Evolutionary conservation across 108 stramenopile species (phyloP).

Genomic region (Cylindrotheca fusiformis): DNA sequence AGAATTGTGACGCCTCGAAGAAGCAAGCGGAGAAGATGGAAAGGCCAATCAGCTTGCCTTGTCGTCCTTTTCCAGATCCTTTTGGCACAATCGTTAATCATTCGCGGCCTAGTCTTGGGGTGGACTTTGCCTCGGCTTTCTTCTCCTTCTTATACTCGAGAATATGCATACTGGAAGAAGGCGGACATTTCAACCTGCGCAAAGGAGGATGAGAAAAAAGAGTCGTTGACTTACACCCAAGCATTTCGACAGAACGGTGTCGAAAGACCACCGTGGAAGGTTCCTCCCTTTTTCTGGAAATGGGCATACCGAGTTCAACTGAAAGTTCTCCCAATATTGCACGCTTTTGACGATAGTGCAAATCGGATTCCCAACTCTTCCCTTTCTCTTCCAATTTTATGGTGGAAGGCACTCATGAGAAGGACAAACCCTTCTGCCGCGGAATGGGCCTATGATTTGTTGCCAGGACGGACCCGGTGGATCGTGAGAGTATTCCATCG

Average conservation of each 20-base stretch:
- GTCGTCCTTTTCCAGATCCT: too few species aligned
- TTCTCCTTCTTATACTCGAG: too few species aligned
- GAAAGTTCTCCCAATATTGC: not conserved
- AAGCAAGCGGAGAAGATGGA: not conserved
- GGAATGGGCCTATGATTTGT: conserved; percentile 1
- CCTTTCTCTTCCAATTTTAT: not conserved
- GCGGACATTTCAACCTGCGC: too few species aligned
- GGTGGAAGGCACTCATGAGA: not conserved
- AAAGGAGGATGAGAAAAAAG: too few species aligned
- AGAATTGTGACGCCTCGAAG: not conserved
- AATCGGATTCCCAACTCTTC: not conserved
- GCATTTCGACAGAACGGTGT: not conserved
- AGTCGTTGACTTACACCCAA: too few species aligned
- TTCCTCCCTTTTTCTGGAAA: not conserved
- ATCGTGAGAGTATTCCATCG: not conserved
- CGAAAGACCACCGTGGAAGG: not conserved
- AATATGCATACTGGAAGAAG: too few species aligned
- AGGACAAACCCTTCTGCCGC: not conserved
- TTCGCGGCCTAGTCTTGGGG: too few species aligned
- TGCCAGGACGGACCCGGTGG: not conserved
- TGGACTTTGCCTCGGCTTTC: too few species aligned
- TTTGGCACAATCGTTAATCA: too few species aligned
- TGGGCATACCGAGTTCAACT: not conserved
- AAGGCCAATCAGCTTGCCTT: too few species aligned
- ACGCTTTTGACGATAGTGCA: not conserved